Conservation (phyloP, 495 filamentous ascomycete genomes). For the Cercophora scortea region DNA sequence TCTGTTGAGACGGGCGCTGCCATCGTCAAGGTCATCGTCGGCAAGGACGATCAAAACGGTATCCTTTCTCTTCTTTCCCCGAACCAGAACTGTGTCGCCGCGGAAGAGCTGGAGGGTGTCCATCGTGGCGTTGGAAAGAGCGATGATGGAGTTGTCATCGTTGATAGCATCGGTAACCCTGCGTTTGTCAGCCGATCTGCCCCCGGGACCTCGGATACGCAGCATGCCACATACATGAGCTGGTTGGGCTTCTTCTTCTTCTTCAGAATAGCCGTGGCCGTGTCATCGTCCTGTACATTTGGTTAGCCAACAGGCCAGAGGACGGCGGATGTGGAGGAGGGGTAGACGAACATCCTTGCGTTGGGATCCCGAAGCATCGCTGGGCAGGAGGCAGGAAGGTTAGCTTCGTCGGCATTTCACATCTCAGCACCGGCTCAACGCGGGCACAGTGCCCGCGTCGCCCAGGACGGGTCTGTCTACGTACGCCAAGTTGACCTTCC, state of each 20-base stretch:
- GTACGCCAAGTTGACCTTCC: conserved; percentile 88
- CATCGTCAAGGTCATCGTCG: conserved; percentile 97
- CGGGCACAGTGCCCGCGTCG: neutral
- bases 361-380: conserved; percentile 84
- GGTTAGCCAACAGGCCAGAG: conserved; percentile 12
- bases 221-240: conserved; percentile 61
- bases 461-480: conserved; percentile 21
- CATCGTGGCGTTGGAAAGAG: conserved; percentile 98
- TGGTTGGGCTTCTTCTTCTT: conserved; percentile 99
- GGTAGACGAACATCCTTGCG: conserved; percentile 67
- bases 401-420: conserved; percentile 16
- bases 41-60: conserved; percentile 95
- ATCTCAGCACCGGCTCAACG: neutral
- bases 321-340: conserved; percentile 3
- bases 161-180: conserved; percentile 96
- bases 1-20: conserved; percentile 92
- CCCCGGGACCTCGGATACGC: neutral
- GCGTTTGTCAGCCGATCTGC: conserved; percentile 27
- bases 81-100: conserved; percentile 93
- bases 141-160: conserved; percentile 99
- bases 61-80: conserved; percentile 99
- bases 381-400: conserved; percentile 32
- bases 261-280: conserved; percentile 94
- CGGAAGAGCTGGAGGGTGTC: conserved; percentile 96
- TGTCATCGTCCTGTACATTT: conserved; percentile 67